A percentile compares a stretch with the other conserved stretches of the same genome.
Conservation (phyloP, 495 filamentous ascomycete species). For the Cercophora sp. region DNA sequence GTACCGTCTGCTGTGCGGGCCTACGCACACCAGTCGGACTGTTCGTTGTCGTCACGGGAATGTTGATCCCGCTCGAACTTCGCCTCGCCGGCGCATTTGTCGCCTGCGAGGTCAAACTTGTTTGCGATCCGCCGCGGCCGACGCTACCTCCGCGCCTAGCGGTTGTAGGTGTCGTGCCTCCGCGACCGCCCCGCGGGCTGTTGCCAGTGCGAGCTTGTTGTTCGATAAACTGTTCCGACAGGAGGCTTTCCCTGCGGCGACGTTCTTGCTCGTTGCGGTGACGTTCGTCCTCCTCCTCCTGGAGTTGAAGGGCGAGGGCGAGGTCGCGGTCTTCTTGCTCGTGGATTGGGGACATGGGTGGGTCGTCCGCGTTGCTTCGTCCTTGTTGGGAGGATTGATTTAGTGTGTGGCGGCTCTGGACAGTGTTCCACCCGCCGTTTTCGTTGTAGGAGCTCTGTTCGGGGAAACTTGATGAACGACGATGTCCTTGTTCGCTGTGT, state of each 20-base stretch:
- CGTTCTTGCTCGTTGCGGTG: constrained; percentile 49
- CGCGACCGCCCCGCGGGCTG: constrained; percentile 10
- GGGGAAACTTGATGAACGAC: constrained; percentile 1
- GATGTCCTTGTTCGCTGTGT: constrained; percentile 15
- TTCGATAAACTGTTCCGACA: constrained; percentile 56
- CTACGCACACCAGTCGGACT: constrained; percentile 16
- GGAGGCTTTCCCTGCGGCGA: constrained; percentile 43
- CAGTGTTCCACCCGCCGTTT: constrained; percentile 48
- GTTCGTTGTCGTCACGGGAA: constrained; percentile 15
- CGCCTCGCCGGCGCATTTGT: constrained; percentile 7
- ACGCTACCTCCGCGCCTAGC: constrained; percentile 1
- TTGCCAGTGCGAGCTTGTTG: constrained; percentile 38
- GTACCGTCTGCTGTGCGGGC: constrained; percentile 34
- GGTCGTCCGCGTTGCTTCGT: constrained; percentile 20
- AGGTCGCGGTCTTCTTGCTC: constrained; percentile 78
- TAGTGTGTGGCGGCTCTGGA: constrained; percentile 35
- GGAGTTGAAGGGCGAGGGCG: constrained; percentile 72
- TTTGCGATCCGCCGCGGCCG: constrained; percentile 11
- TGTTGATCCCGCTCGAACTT: constrained; percentile 18
- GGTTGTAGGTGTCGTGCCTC: constrained; percentile 1
- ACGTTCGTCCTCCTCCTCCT: constrained; percentile 76
- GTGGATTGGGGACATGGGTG: constrained; percentile 34
- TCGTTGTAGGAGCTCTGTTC: not conserved
- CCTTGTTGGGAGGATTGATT: constrained; percentile 21
- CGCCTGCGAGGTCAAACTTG: not conserved